A percentile compares a stretch with the other conserved stretches of the same genome.
Conservation (phyloP, 2,329 filamentous ascomycete species). For the Ophiobolus disseminans region DNA sequence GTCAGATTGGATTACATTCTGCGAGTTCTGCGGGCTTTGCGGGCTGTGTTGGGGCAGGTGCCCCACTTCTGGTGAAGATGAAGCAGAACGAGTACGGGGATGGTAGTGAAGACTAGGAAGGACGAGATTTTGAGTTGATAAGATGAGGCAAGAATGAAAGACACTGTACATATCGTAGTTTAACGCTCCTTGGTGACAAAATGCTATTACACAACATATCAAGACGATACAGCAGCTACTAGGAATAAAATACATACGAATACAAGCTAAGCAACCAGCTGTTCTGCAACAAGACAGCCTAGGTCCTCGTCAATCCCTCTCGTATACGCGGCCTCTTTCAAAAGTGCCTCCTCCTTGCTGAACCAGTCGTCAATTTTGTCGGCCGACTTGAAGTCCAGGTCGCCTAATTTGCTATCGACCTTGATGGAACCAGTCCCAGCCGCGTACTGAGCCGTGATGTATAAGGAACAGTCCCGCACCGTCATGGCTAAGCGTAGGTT, state of each 20-base stretch:
- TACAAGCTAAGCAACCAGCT: neutral
- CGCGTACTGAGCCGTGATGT: constrained; percentile 40
- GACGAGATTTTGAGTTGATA: too few species aligned
- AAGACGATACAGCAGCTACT: neutral
- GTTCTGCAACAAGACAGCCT: neutral
- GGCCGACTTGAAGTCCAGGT: constrained; percentile 55
- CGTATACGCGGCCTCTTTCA: constrained; percentile 51
- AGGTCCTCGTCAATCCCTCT: constrained; percentile 4
- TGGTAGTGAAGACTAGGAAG: too few species aligned
- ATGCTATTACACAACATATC: neutral
- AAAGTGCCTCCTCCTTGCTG: constrained; percentile 49
- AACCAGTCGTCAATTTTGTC: constrained; percentile 53
- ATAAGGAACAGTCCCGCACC: constrained; percentile 56
- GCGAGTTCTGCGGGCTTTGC: too few species aligned
- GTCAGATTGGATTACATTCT: neutral
- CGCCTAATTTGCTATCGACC: constrained; percentile 54
- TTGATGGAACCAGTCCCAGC: constrained; percentile 5
- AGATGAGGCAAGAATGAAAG: too few species aligned
- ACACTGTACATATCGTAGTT: too few species aligned
- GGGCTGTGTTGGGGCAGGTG: too few species aligned
- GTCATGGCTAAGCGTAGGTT: constrained; percentile 54
- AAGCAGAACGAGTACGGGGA: too few species aligned
- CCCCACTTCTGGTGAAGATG: too few species aligned
- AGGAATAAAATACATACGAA: neutral
- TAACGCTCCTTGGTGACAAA: neutral